Percentiles rank a stretch among this genome's conserved stretches.
Evolutionary conservation across 208 protist species (phyloP).

Genomic region (Crithidia mellificae): DNA sequence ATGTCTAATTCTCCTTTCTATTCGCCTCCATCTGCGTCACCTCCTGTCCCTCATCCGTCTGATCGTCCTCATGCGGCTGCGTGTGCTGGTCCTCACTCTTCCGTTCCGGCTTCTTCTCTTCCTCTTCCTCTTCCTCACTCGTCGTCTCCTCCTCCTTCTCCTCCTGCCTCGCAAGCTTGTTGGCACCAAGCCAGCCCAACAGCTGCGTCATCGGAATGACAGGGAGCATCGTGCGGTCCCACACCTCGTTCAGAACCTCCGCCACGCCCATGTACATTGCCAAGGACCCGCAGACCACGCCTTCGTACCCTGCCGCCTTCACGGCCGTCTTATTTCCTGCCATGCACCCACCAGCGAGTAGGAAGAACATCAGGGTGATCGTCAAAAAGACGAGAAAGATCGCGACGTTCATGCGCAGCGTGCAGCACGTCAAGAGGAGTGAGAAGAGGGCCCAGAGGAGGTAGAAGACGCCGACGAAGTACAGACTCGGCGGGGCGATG

Average conservation of each 20-base stretch:
- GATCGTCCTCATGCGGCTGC: neutral
- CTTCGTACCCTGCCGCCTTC: slow-evolving; percentile 35
- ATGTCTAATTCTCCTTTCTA: neutral
- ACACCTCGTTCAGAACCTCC: slow-evolving; percentile 41
- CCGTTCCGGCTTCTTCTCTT: no score
- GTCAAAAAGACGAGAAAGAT: slow-evolving; percentile 13
- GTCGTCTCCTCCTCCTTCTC: slow-evolving; percentile 2
- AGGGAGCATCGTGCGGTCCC: slow-evolving; percentile 34
- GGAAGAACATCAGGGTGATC: slow-evolving; percentile 14
- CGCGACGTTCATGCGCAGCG: slow-evolving; percentile 7
- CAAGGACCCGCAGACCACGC: slow-evolving; percentile 37
- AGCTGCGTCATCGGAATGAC: slow-evolving; percentile 24
- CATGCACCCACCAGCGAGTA: slow-evolving; percentile 17
- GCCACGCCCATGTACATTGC: slow-evolving; percentile 47
- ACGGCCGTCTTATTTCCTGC: slow-evolving; percentile 15
- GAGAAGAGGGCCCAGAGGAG: slow-evolving; percentile 17
- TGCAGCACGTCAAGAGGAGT: slow-evolving; percentile 17
- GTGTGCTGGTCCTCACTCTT: no score
- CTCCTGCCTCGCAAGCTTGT: neutral
- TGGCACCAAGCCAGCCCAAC: slow-evolving; percentile 8
- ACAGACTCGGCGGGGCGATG: slow-evolving; percentile 6
- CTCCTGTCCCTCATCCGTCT: neutral
- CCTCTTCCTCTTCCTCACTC: neutral
- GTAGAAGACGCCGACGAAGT: slow-evolving; percentile 16
- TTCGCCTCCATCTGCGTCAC: neutral